These are phyloP conservation scores for Actinomucor elegans DNA, from an alignment of 371 early-diverging fungal species.

Conservation along the genomic window DNA sequence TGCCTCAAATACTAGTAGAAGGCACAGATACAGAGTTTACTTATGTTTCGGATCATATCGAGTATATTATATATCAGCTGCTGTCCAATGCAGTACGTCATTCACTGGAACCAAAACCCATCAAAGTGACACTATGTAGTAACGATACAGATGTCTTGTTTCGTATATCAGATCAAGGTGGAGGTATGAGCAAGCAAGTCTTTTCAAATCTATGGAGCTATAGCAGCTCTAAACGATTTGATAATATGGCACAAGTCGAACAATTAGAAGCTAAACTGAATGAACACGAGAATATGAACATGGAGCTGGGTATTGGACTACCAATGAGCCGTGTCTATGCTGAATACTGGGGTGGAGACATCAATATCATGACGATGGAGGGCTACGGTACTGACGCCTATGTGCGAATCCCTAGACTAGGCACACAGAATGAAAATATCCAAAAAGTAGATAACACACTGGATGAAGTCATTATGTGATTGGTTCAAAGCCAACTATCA, in stretches of 20 bases:
- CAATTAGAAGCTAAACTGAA: slow-evolving; percentile 57
- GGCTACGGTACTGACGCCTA: slow-evolving; percentile 87
- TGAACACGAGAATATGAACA: slow-evolving; percentile 45
- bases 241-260: slow-evolving; percentile 61
- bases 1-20: slow-evolving; percentile 10
- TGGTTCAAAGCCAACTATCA: not conserved
- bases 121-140: slow-evolving; percentile 71
- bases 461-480: slow-evolving; percentile 24
- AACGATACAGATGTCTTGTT: slow-evolving; percentile 63
- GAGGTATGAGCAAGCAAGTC: slow-evolving; percentile 62
- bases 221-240: slow-evolving; percentile 52
- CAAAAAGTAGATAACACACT: slow-evolving; percentile 11
- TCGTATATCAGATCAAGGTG: slow-evolving; percentile 84
- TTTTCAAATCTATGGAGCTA: slow-evolving; percentile 73
- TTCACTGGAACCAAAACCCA: slow-evolving; percentile 19
- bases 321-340: slow-evolving; percentile 84
- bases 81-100: slow-evolving; percentile 73
- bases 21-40: slow-evolving; percentile 63
- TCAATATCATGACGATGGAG: slow-evolving; percentile 68
- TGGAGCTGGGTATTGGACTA: slow-evolving; percentile 75
- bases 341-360: slow-evolving; percentile 75
- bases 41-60: slow-evolving; percentile 85
- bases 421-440: slow-evolving; percentile 61
- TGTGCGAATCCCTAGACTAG: slow-evolving; percentile 65
- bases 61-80: slow-evolving; percentile 84